These are phyloP conservation scores for Talaromyces sp. DNA, from an alignment of 2,329 filamentous ascomycete genomes.

Conservation along the genomic window DNA sequence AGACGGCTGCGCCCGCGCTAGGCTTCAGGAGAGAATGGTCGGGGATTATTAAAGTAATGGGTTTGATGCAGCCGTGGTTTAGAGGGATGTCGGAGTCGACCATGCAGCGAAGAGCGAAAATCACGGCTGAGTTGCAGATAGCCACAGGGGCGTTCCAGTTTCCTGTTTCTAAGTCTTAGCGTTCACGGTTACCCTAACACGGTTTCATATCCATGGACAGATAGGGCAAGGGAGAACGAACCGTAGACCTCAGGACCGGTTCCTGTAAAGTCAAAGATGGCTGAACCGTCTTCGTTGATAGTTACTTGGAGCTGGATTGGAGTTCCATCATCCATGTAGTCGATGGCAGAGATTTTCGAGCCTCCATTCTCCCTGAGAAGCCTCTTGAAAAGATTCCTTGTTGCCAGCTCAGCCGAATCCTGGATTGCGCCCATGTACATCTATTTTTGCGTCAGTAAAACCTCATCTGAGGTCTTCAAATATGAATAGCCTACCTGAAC, in stretches of 20 bases:
- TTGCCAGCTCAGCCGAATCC: neutral
- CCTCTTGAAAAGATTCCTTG: neutral
- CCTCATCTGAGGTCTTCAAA: neutral
- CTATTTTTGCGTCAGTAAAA: slow-evolving; percentile 3
- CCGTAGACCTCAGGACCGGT: slow-evolving; percentile 6
- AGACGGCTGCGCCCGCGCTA: slow-evolving; percentile 18
- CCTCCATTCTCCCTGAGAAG: neutral
- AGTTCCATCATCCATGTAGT: slow-evolving; percentile 8
- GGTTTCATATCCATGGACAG: too few species aligned
- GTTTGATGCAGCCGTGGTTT: slow-evolving; percentile 2
- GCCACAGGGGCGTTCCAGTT: slow-evolving; percentile 5
- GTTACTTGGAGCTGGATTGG: slow-evolving; percentile 1
- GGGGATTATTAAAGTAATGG: slow-evolving; percentile 1
- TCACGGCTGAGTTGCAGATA: slow-evolving; percentile 1
- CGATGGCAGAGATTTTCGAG: neutral
- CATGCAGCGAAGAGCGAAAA: slow-evolving; percentile 4
- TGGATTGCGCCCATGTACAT: neutral
- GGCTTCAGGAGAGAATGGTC: slow-evolving; percentile 1
- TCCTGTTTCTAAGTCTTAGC: neutral
- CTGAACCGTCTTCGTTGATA: neutral
- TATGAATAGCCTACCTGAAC: neutral
- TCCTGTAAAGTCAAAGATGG: slow-evolving; percentile 4
- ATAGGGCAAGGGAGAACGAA: neutral
- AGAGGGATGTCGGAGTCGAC: slow-evolving; percentile 4
- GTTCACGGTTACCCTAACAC: too few species aligned